Conservation (phyloP, 495 filamentous ascomycete genomes). For the Aspergillus bridgeri region DNA sequence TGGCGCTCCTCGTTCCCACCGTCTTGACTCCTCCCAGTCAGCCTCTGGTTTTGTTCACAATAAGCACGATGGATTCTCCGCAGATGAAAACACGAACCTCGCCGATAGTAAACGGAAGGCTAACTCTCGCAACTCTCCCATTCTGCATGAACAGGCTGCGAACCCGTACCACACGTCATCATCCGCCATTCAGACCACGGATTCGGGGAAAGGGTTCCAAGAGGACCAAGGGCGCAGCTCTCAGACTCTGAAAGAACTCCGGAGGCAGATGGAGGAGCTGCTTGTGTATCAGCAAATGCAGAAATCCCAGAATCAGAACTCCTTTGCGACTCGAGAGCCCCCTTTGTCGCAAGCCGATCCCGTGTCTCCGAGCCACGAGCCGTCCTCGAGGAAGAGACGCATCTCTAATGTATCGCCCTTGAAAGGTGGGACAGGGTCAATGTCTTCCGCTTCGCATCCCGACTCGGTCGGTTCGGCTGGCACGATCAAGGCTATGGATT, state of each 20-base stretch:
- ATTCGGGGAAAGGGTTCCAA: conserved; percentile 20
- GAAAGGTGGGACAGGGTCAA: conserved; percentile 17
- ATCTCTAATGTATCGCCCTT: conserved; percentile 29
- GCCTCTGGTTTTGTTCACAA: conserved; percentile 18
- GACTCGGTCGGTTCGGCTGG: conserved; percentile 36
- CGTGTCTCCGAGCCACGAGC: conserved; percentile 20
- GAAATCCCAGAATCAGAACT: conserved; percentile 27
- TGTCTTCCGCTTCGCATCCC: conserved; percentile 16
- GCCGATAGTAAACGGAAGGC: conserved; percentile 23
- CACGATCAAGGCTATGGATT: conserved; percentile 33
- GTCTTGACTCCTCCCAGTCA: conserved; percentile 27
- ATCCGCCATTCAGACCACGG: conserved; percentile 23
- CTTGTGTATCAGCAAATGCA: conserved; percentile 46
- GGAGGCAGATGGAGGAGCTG: conserved; percentile 47
- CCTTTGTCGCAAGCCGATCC: conserved; percentile 18
- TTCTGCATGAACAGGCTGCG: conserved; percentile 21
- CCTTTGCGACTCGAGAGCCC: conserved; percentile 16
- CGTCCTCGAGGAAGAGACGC: conserved; percentile 32
- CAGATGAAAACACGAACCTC: conserved; percentile 19
- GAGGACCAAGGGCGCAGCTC: conserved; percentile 39
- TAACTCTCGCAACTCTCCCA: conserved; percentile 21
- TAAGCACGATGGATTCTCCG: conserved; percentile 16
- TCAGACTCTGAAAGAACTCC: conserved; percentile 41
- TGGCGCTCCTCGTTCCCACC: conserved; percentile 27
- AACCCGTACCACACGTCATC: conserved; percentile 12